Evolutionary conservation across 2,329 filamentous ascomycete genomes (phyloP), one percentile per base, ranked within the genome.

Genomic region (Diaporthe nobilis): DNA sequence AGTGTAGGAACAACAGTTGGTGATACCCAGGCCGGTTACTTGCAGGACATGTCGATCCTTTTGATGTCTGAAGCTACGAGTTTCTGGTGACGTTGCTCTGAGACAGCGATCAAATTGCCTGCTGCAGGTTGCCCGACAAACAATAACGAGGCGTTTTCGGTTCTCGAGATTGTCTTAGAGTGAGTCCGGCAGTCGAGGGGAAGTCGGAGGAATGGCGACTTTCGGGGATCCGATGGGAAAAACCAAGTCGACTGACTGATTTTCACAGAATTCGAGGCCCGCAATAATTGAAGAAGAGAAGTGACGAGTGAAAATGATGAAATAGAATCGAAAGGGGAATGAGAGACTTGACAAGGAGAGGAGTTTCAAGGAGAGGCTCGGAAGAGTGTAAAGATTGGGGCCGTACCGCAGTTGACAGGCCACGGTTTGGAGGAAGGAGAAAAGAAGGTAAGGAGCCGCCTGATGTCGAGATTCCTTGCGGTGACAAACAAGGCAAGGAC

Each of bases 1-100:
- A 39, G 34, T 28, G 65, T 34, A 47, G 58, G 58, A 70, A 39
- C 51, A 73, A 68, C 37, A 37, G 42, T 31, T 55, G 47, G 39
- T 42, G 4, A 22, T 47, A 55, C 44, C 47, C 37, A 31, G 34
- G 12, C 28, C 20, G 34, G 17, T 67, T 25, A 73, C 22, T 34
- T 47, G 71, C 71, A 65, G 71, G 47, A 42, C 71, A 73, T 73
- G 58, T 63, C 71, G 34, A 31, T 73, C 39, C 47, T 44, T 34
- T 12, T 25, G 34, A 12, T 44, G 49, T 44, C 71, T 53, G 47
- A 73, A 55, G 47, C 28, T 73, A 10, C 53, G 12, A 55, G 57
- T 57, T 31, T 28, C 58, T n/a, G 25, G 34, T 73, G 47, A 55
- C 58, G 65, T 42, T 53, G 22, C 22, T 73, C 34, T 25, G 37